A percentile compares a stretch with the other conserved stretches of the same genome.
Evolutionary conservation across 2,329 filamentous ascomycete species (phyloP).

Genomic region (Epichloe aotearoae): DNA sequence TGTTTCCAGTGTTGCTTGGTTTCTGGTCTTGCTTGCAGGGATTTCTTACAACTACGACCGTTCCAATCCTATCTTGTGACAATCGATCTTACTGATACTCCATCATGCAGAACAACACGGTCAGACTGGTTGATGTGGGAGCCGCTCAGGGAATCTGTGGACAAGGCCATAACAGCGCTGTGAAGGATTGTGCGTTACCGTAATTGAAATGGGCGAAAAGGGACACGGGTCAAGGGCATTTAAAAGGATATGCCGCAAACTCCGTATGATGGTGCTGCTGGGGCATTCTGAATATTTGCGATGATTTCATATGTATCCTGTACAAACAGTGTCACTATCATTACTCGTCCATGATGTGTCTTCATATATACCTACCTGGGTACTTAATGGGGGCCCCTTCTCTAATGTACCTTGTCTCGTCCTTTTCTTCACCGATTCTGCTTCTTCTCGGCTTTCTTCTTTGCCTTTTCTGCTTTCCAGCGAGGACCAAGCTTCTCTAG

Average conservation of each 20-base stretch:
- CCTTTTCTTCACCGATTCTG: not conserved
- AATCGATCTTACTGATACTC: not conserved
- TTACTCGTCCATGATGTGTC: not conserved
- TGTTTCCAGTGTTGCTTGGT: slow-evolving; percentile 11
- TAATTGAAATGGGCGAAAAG: not conserved
- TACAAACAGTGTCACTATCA: not conserved
- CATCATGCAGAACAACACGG: slow-evolving; percentile 59
- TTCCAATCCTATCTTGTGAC: not conserved
- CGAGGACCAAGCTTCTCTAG: slow-evolving; percentile 34
- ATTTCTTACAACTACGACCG: not conserved
- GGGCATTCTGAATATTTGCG: not conserved
- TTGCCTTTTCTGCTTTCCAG: slow-evolving; percentile 38
- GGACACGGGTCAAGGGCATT: not conserved
- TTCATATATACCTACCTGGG: not conserved
- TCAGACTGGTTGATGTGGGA: slow-evolving; percentile 99
- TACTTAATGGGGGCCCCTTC: not conserved
- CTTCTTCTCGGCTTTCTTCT: slow-evolving; percentile 11
- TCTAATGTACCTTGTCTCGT: not conserved
- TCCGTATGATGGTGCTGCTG: not conserved
- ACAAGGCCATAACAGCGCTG: slow-evolving; percentile 48
- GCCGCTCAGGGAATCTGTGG: slow-evolving; percentile 52
- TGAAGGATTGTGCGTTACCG: not conserved
- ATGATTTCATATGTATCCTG: not conserved
- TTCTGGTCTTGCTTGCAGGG: not conserved
- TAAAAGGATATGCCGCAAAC: not conserved